Percentiles rank a stretch among this genome's conserved stretches.
Conservation (phyloP, 2,329 filamentous ascomycete species). For the Stachybotrys chartarum region DNA sequence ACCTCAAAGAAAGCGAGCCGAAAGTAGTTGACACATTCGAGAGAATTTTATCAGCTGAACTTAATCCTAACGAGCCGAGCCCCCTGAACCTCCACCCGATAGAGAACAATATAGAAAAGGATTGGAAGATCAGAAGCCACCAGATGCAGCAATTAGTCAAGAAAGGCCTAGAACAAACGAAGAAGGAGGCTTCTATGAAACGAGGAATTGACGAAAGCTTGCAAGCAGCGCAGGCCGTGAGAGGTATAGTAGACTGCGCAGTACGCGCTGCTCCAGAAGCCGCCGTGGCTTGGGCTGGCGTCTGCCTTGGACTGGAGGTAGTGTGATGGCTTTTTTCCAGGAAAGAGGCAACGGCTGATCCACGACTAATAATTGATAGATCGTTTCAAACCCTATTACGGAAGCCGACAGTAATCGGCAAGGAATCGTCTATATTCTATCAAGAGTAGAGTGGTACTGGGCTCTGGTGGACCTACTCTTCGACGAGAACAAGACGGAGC, state of each 20-base stretch:
- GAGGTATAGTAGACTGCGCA: conserved; percentile 6
- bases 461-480: conserved; percentile 20
- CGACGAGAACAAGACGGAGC: conserved; percentile 7
- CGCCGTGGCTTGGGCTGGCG: conserved; percentile 26
- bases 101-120: not conserved
- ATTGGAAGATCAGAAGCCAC: not conserved
- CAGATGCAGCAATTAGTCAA: conserved; percentile 6
- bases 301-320: conserved; percentile 26
- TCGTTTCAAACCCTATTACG: conserved; percentile 20
- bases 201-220: not conserved
- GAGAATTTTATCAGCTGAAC: conserved; percentile 8
- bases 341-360: not conserved
- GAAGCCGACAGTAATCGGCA: conserved; percentile 19
- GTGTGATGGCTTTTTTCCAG: conserved; percentile 1
- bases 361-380: conserved; percentile 7
- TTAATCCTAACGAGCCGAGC: not conserved
- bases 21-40: conserved; percentile 12
- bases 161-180: conserved; percentile 2
- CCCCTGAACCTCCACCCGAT: not conserved
- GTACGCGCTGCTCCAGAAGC: conserved; percentile 22
- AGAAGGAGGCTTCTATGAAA: conserved; percentile 1
- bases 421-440: conserved; percentile 26
- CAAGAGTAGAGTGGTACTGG: conserved; percentile 27
- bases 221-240: not conserved
- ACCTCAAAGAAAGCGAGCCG: conserved; percentile 6